Evolutionary conservation across 805 yeast species (phyloP), one percentile per base, ranked within the genome.

Genomic region (Ogataea ramenticola): DNA sequence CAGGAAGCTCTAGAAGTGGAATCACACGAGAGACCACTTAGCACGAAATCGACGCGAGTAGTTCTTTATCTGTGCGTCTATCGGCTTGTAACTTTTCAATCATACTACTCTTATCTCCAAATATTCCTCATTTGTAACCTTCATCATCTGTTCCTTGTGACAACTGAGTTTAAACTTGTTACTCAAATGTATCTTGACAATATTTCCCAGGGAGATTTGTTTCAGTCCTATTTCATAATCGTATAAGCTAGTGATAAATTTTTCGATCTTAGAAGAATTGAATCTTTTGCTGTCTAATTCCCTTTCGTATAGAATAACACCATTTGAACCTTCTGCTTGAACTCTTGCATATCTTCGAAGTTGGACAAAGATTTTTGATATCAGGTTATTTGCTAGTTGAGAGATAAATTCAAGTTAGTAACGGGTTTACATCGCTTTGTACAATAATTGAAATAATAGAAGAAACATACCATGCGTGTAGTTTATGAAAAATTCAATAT

Each of bases 331-430:
- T n/a, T n/a, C n/a, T n/a, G n/a, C n/a, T n/a, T n/a, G n/a, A n/a
- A n/a, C n/a, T n/a, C 60, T 57, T 6, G 61, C 50, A 7, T 55
- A 37, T 39, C 49, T 52, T 30, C 66, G 44, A 24, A 62, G 38
- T 15, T 37, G 48, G 19, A 43, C 16, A 7, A 43, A 17, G 3
- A 41, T 41, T 16, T 31, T 22, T 17, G 43, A 36, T 1, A 39
- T 21, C 10, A 40, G 12, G 12, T 11, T 17, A 16, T 29, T 39
- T n/a, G 34, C 44, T 36, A 19, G 19, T 29, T 14, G 7, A 31
- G 17, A 17, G 19, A 21, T 19, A 9, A 16, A 21, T 29, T 22
- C 22, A 35, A n/a, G 2, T 27, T 11, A 16, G 5, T 7, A 32
- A n/a, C 17, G 6, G 4, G 16, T 17, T n/a, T n/a, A n/a, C n/a